Percentiles rank a stretch among this genome's conserved stretches.
Conservation (phyloP, 345 rosid genomes). For the Dovyalis caffra region DNA sequence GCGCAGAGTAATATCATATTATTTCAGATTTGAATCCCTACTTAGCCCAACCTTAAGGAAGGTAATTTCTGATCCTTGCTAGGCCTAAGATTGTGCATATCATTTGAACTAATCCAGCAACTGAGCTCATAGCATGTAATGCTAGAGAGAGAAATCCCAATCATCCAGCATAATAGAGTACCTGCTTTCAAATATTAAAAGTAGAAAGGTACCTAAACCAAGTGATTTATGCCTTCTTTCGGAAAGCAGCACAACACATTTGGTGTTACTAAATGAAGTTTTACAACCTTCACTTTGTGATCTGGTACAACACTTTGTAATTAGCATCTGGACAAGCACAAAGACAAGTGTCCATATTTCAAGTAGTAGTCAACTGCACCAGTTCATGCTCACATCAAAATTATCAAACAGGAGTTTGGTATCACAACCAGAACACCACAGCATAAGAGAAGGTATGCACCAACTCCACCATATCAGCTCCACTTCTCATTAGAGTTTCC, state of each 20-base stretch:
- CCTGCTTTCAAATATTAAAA: background rate
- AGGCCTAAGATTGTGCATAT: background rate
- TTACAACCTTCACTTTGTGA: background rate
- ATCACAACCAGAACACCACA: constrained; percentile 29
- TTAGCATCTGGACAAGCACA: background rate
- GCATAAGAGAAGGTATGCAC: constrained; percentile 2
- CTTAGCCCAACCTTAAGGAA: background rate
- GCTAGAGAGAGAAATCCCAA: background rate
- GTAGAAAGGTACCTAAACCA: no score
- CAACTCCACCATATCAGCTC: constrained; percentile 51
- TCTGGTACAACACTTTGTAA: background rate
- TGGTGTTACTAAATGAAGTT: no score
- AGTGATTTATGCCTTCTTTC: no score
- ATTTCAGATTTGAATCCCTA: background rate
- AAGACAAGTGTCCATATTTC: background rate
- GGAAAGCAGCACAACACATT: no score
- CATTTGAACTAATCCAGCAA: background rate
- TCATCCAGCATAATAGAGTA: background rate
- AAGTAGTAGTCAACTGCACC: constrained; percentile 6
- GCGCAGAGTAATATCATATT: background rate
- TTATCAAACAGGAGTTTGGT: constrained; percentile 12
- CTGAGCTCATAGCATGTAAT: background rate
- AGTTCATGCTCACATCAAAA: background rate
- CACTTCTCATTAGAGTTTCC: constrained; percentile 23
- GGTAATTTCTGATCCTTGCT: background rate